phyloP scores from a whole-genome alignment of 2,329 filamentous ascomycete genomes.

The Aspergillus sp. region DNA sequence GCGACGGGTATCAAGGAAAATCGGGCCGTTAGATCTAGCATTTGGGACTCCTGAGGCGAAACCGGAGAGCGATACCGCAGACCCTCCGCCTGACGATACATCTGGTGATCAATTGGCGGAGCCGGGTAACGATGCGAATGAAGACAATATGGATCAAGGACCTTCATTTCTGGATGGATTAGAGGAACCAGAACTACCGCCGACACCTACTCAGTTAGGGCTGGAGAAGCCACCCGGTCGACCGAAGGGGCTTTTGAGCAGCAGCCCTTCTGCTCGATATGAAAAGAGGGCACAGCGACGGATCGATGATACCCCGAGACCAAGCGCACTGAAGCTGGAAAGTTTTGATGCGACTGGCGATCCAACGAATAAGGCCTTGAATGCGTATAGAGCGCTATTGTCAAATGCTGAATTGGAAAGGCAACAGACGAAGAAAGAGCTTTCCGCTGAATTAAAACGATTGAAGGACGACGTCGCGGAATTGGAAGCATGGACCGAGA shows the following conservation, averaged over 20 bases:
- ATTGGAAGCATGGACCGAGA: slow-evolving; percentile 53
- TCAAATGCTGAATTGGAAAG: slow-evolving; percentile 36
- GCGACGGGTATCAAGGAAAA: slow-evolving; percentile 28
- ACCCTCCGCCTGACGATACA: slow-evolving; percentile 11
- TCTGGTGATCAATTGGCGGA: slow-evolving; percentile 30
- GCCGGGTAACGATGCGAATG: slow-evolving; percentile 19
- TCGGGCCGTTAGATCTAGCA: slow-evolving; percentile 22
- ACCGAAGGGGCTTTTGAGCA: slow-evolving; percentile 26
- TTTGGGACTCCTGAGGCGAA: slow-evolving; percentile 21
- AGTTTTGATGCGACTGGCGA: slow-evolving; percentile 11
- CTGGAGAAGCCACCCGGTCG: slow-evolving; percentile 29
- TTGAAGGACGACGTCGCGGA: slow-evolving; percentile 55
- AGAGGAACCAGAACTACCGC: slow-evolving; percentile 59
- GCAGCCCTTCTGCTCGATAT: slow-evolving; percentile 30
- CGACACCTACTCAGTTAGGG: slow-evolving; percentile 37
- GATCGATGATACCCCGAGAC: slow-evolving; percentile 14
- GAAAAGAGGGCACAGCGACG: slow-evolving; percentile 21
- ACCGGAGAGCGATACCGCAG: slow-evolving; percentile 5
- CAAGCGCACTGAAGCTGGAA: slow-evolving; percentile 26
- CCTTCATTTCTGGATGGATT: slow-evolving; percentile 20
- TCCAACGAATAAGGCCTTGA: slow-evolving; percentile 2
- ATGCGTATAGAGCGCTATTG: slow-evolving; percentile 10
- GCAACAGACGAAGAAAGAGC: slow-evolving; percentile 46
- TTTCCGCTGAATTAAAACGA: slow-evolving; percentile 50
- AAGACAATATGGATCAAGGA: slow-evolving; percentile 10